These are phyloP conservation scores for Apiotrichum laibachii DNA, from an alignment of 1,284 basidiomycete species.

Conservation along the genomic window DNA sequence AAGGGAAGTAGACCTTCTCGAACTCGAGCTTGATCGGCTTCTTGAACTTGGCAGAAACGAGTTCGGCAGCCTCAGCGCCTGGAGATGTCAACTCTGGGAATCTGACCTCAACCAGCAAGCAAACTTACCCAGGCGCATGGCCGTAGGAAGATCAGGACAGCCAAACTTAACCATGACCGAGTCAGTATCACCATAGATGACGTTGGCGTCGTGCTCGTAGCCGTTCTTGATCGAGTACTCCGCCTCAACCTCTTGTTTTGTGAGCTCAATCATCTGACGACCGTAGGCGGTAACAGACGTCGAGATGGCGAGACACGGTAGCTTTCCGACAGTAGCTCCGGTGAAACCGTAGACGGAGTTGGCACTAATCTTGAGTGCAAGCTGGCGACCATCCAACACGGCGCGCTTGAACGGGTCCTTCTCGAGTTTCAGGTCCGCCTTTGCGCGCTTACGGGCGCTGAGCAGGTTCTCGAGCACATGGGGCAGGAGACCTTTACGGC, in stretches of 20 bases:
- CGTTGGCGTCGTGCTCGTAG: conserved; percentile 76
- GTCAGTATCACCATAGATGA: conserved; percentile 96
- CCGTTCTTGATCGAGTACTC: conserved; percentile 84
- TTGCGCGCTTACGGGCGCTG: conserved; percentile 83
- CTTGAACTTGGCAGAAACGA: conserved; percentile 87
- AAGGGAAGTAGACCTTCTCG: conserved; percentile 97
- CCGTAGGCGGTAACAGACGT: conserved; percentile 91
- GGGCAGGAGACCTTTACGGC: conserved; percentile 81
- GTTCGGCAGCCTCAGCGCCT: conserved; percentile 90
- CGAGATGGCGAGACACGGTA: conserved; percentile 89
- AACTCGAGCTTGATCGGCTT: conserved; percentile 97
- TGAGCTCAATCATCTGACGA: conserved; percentile 95
- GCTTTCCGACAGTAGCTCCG: conserved; percentile 88
- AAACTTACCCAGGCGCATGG: conserved; percentile 78
- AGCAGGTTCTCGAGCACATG: conserved; percentile 90
- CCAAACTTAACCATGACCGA: conserved; percentile 97
- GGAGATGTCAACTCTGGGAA: conserved; percentile 3
- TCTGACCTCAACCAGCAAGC: no score
- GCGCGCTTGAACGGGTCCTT: conserved; percentile 92
- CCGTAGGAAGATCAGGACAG: conserved; percentile 72
- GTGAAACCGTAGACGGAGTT: conserved; percentile 98
- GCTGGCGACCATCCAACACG: conserved; percentile 87
- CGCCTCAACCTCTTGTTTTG: conserved; percentile 84
- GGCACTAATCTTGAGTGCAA: conserved; percentile 93
- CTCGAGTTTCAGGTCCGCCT: conserved; percentile 89